A percentile compares a stretch with the other conserved stretches of the same genome.
phyloP scores from a whole-genome alignment of 352 stramenopile species.

The Aphanomyces cochlioides region DNA sequence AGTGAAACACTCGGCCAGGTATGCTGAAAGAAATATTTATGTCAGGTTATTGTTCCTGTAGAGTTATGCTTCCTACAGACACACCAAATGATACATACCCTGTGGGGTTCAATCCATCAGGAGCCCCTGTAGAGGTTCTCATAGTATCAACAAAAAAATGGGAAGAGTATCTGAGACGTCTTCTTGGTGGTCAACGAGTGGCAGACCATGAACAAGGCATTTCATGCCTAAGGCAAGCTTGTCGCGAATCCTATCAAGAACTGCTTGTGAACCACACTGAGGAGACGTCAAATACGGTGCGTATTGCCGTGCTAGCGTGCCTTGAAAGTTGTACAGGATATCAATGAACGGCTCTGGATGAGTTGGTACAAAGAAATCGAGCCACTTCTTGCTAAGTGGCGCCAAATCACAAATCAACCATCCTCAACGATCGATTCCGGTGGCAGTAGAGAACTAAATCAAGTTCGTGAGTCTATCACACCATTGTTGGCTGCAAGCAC shows the following conservation, averaged over 20 bases:
- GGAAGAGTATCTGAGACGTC: slow-evolving; percentile 28
- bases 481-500: slow-evolving; percentile 32
- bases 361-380: slow-evolving; percentile 64
- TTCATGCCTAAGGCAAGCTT: slow-evolving; percentile 15
- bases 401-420: slow-evolving; percentile 12
- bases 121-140: not conserved
- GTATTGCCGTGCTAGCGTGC: not conserved
- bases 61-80: not conserved
- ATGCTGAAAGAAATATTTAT: not conserved
- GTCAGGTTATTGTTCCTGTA: not conserved
- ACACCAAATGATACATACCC: slow-evolving; percentile 15
- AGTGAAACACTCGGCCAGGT: not conserved
- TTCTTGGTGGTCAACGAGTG: slow-evolving; percentile 11
- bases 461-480: slow-evolving; percentile 33
- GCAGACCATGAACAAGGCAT: slow-evolving; percentile 25
- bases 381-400: slow-evolving; percentile 11
- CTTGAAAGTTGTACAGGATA: slow-evolving; percentile 32
- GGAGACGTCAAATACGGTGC: slow-evolving; percentile 40
- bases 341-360: slow-evolving; percentile 58
- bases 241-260: slow-evolving; percentile 41
- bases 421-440: not conserved
- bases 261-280: slow-evolving; percentile 41
- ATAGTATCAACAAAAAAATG: slow-evolving; percentile 14
- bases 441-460: not conserved
- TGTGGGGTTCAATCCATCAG: slow-evolving; percentile 25